Base-by-base conservation (phyloP, 768 basidiomycete species). In the Gymnopilus junonius region DNA sequence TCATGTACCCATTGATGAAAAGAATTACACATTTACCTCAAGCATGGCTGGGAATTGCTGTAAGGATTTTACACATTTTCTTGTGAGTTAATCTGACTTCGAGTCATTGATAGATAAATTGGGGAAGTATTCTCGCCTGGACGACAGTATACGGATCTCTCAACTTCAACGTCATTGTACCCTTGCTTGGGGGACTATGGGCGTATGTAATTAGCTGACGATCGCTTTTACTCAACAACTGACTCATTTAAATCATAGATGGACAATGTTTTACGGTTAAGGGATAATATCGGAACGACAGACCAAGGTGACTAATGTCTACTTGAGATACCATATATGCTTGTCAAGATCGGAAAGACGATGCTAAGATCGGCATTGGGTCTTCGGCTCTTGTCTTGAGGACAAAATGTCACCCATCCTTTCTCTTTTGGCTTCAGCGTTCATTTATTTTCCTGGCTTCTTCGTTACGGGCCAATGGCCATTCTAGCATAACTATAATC, bases 21-120 rank as follows among this genome's bases (percentile, higher is more conserved):
- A 42, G 57, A 17, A 43, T 58, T 5, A 58, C 57, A 4, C 15
- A 2, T 43, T 45, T 58, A 2, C 57, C 57, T 6, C 57, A 58
- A 25, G 57, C 57, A 17, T 58, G 57, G 57, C 57, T 58, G 3
- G 57, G 57, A 0, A 42, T 58, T 43, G 57, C 57, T 15, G 57
- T 58, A 17, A 45, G 40, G 39, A 15, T 1, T 27, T 12, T n/a
- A 6, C 35, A 11, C 21, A 21, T 32, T 43, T 12, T 2, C 15
- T 5, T 27, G 39, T 17, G 6, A 4, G 11, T 39, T 1, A 8
- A 39, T 23, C 39, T 39, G 21, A n/a, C 12, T 39, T 23, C 21
- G 20, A 53, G n/a, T n/a, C n/a, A n/a, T n/a, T n/a, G n/a, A 53
- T 15, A 58, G 57, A 58, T 58, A 40, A 58, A 58, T 23, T 58